Conservation (phyloP, 768 basidiomycete species). For the Leucogyrophana mollusca region DNA sequence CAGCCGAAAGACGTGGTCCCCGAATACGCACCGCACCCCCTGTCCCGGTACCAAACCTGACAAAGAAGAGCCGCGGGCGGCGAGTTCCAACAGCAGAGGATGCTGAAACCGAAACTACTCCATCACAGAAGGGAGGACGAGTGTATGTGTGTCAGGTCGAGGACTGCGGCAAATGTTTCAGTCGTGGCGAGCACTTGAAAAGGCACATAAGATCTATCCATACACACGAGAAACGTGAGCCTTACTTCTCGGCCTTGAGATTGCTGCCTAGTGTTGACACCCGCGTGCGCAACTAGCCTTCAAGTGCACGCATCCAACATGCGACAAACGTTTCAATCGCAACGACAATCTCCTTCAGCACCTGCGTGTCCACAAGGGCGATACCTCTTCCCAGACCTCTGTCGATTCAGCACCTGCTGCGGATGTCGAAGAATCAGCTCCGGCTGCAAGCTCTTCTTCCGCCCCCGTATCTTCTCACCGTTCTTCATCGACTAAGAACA, state of each 20-base stretch:
- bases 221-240: conserved; percentile 74
- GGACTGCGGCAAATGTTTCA: conserved; percentile 72
- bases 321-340: conserved; percentile 74
- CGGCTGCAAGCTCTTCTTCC: conserved; percentile 17
- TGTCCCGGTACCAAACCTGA: conserved; percentile 72
- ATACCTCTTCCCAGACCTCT: conserved; percentile 32
- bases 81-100: conserved; percentile 60
- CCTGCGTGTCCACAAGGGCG: conserved; percentile 62
- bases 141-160: conserved; percentile 65
- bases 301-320: conserved; percentile 64
- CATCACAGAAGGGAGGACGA: conserved; percentile 25
- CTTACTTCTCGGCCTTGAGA: conserved; percentile 12
- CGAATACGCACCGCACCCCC: conserved; percentile 58
- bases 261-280: conserved; percentile 23
- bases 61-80: conserved; percentile 78
- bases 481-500: conserved; percentile 17
- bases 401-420: conserved; percentile 25
- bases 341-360: conserved; percentile 83
- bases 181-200: conserved; percentile 74
- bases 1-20: conserved; percentile 42
- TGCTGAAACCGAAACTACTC: conserved; percentile 20
- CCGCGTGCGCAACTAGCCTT: conserved; percentile 51
- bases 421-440: conserved; percentile 20
- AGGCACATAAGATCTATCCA: conserved; percentile 74
- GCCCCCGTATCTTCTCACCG: conserved; percentile 15